Base-by-base conservation (phyloP, 495 filamentous ascomycete genomes). In the Lepraria neglecta region DNA sequence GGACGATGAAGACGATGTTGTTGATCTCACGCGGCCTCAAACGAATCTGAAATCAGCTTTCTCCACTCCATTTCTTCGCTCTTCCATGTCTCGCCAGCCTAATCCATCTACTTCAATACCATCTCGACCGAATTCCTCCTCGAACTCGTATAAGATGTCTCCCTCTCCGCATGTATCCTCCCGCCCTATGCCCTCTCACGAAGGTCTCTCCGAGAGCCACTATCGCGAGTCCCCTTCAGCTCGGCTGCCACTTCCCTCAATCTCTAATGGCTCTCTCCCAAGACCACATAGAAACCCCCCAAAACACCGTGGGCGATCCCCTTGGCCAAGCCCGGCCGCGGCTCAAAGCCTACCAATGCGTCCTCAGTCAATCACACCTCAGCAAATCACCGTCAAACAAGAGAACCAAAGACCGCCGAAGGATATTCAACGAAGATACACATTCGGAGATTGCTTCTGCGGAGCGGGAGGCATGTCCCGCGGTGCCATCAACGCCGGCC, bases 391-490 rank as follows among this genome's bases (percentile, higher is more conserved):
- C 2, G 44, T 46, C 12, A 46, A 46, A 19, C 44, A 21, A 6
- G 44, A 46, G 44, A 17, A n/a, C 3, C 15, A 19, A 14, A 50
- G 47, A 2, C 10, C 27, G 7, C n/a, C 17, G 33, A 59, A 51
- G 17, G 31, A 24, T 10, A 58, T 27, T 9, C 43, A 60, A 42
- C 67, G 24, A 21, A 59, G 69, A 28, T 91, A 89, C 58, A 84
- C 83, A 0, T 84, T 88, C 33, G 85, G 81, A 0, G 89, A 94
- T 67, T 78, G 76, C 1, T 92, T 91, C 65, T 88, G 86, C 58
- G 90, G 91, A 4, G 87, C 80, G 38, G 91, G 91, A 2, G 90
- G 91, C 3, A 79, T 85, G 3, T 89, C 88, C 0, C 77, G 82
- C 35, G 90, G 89, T 1, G 90, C 89, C 0, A 59, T 70, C 19